Percentiles rank a stretch among this genome's conserved stretches.
Evolutionary conservation across 2,329 filamentous ascomycete species (phyloP).

Genomic region (Remersonia thermophila): DNA sequence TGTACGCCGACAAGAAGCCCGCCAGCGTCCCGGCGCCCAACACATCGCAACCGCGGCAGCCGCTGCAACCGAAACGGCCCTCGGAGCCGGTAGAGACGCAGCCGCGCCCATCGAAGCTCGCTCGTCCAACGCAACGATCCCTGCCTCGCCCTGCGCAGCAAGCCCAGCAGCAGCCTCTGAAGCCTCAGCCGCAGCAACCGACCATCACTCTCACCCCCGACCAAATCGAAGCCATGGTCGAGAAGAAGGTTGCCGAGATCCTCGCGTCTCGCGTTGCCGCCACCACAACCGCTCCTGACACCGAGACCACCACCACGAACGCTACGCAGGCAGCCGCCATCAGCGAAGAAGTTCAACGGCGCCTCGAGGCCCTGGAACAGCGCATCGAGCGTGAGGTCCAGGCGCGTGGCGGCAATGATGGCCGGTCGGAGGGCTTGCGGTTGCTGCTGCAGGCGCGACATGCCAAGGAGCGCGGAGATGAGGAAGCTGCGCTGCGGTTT

Average conservation of each 20-base stretch:
- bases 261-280: slow-evolving; percentile 61
- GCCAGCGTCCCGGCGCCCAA: slow-evolving; percentile 17
- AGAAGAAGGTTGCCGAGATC: slow-evolving; percentile 83
- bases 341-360: slow-evolving; percentile 65
- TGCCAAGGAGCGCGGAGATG: slow-evolving; percentile 72
- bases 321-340: too few species aligned
- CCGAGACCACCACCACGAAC: slow-evolving; percentile 1
- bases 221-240: slow-evolving; percentile 81
- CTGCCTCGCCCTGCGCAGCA: slow-evolving; percentile 26
- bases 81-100: slow-evolving; percentile 20
- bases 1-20: slow-evolving; percentile 66
- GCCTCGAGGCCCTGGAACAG: slow-evolving; percentile 73
- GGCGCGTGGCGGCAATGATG: slow-evolving; percentile 33
- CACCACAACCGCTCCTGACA: slow-evolving; percentile 20
- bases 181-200: background rate
- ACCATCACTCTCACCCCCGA: slow-evolving; percentile 48
- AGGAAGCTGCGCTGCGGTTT: slow-evolving; percentile 66
- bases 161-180: background rate
- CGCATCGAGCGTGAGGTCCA: slow-evolving; percentile 58
- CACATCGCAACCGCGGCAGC: slow-evolving; percentile 23
- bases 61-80: slow-evolving; percentile 29
- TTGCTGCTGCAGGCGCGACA: slow-evolving; percentile 86
- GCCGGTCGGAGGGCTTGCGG: slow-evolving; percentile 72
- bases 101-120: slow-evolving; percentile 32
- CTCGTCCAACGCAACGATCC: slow-evolving; percentile 19